Evolutionary conservation across 1,139 yeast genomes (phyloP), one percentile per base, ranked within the genome.

Genomic region (Geotrichum siamense): DNA sequence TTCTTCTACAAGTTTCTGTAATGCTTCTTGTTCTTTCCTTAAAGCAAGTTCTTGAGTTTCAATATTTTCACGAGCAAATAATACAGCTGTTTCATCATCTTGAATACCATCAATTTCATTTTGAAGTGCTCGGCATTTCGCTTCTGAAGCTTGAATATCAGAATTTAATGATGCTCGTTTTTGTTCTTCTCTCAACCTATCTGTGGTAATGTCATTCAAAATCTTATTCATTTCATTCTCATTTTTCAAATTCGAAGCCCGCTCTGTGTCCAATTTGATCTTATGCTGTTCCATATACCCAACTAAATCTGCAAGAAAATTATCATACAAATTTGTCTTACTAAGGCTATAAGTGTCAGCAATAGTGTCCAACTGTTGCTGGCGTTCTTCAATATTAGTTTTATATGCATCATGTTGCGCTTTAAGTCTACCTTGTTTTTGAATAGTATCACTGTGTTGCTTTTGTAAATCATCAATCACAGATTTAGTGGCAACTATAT

Each of bases 351-450:
- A 45, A 17, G 35, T 30, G 3, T 21, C 28, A 8, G 43, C 44
- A 12, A 41, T 22, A 12, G 31, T 39, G 6, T 2, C 34, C 12
- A 43, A 9, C 13, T 29, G 5, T 49, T 48, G 5, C 27, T 54
- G 52, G 30, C 68, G 48, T 2, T 46, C 49, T 3, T 51, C 21
- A 17, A 59, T 23, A 43, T 70, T 67, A 8, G 51, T 50, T 15
- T 63, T 55, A 48, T 69, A 62, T 4, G 64, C 65, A 2, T 64
- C 65, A 39, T 69, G 69, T 34, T 73, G 71, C 0, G 79, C 75
- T 44, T 67, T 68, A 40, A 80, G 63, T 39, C 77, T 74, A 2
- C 93, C 94, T 51, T 78, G 78, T 38, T 67, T 57, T 26, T 78
- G 65, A 5, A 75, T 70, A 17, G 69, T 58, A 1, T 60, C 60